Evolutionary conservation across 805 yeast species (phyloP), one percentile per base, ranked within the genome.

Genomic region (Candida caryicola): DNA sequence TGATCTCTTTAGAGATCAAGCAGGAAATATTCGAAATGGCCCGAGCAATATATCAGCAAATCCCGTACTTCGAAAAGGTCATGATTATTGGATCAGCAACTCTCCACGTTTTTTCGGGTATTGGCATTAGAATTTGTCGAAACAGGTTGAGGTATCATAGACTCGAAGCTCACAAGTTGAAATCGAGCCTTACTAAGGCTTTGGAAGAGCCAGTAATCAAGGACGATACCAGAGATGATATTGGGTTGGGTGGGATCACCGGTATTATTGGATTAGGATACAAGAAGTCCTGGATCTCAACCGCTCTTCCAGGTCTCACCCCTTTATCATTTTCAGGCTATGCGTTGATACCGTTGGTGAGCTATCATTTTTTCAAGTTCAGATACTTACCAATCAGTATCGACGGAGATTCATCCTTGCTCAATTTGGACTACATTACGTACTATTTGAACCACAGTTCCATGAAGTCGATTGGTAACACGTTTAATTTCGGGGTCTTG

Each of bases 311-410:
- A 0, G 43, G 75, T 4, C 61, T 84, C 2, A 54, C 64, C 7
- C 87, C 88, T 2, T 55, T 79, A 15, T 66, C 77, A 16, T 70
- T 81, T 37, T 66, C 82, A 3, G 93, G 93, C 0, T 78, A 77
- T 50, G 30, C 76, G 3, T 60, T 81, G 26, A 37, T 74, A 0
- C 71, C 75, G 0, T 47, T 76, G 5, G 39, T 79, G 1, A 34
- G 46, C 0, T 69, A 59, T 29, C 93, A 85, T 51, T 63, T 64
- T 13, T 40, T 59, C 9, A 69, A 72, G 31, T 66, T 73, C 45
- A 64, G 87, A 37, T 34, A 69, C 3, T 62, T 64, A 0, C 89
- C 91, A 0, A 18, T 66, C n/a, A 13, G 50, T 2, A 62, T 78
- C 1, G 85, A 81, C 41, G 89, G 87, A 1, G 91, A 83, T 55